Conservation (phyloP, 2,329 filamentous ascomycete genomes). For the Chalaropsis thielavioides region DNA sequence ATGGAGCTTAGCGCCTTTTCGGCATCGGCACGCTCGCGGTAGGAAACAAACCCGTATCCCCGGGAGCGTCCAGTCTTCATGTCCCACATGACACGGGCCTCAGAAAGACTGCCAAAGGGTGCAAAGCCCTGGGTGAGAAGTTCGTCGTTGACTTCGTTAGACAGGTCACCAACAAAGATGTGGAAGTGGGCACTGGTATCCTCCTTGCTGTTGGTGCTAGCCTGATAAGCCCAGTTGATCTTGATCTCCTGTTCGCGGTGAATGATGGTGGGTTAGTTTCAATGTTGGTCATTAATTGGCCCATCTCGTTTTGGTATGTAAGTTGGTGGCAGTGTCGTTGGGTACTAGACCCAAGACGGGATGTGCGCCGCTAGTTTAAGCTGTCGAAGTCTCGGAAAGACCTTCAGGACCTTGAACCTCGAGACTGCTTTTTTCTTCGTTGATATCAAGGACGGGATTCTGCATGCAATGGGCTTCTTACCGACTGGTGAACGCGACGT, state of each 20-base stretch:
- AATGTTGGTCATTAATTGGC: not conserved
- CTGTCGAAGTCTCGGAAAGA: not conserved
- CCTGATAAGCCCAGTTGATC: slow-evolving; percentile 99
- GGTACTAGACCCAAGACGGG: not conserved
- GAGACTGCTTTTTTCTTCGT: not conserved
- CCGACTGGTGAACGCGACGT: slow-evolving; percentile 84
- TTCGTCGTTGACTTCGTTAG: slow-evolving; percentile 97
- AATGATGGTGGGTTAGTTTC: not conserved
- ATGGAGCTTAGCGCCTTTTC: slow-evolving; percentile 94
- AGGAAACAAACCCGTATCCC: slow-evolving; percentile 95
- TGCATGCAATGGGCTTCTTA: slow-evolving; percentile 33
- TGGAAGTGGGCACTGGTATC: slow-evolving; percentile 98
- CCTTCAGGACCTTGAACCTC: not conserved
- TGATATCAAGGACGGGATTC: not conserved
- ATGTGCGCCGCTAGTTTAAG: not conserved
- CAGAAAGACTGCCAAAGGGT: slow-evolving; percentile 87
- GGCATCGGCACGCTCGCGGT: slow-evolving; percentile 82
- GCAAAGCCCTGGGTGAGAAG: slow-evolving; percentile 87
- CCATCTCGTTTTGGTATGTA: not conserved
- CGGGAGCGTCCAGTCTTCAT: slow-evolving; percentile 99
- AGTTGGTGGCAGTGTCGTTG: not conserved
- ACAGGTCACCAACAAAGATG: slow-evolving; percentile 94
- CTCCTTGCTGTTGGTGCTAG: slow-evolving; percentile 85
- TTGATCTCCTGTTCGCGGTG: slow-evolving; percentile 63
- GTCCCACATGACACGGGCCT: slow-evolving; percentile 99